Evolutionary conservation across 345 rosid genomes (phyloP).

Genomic region (Triadica sebifera): DNA sequence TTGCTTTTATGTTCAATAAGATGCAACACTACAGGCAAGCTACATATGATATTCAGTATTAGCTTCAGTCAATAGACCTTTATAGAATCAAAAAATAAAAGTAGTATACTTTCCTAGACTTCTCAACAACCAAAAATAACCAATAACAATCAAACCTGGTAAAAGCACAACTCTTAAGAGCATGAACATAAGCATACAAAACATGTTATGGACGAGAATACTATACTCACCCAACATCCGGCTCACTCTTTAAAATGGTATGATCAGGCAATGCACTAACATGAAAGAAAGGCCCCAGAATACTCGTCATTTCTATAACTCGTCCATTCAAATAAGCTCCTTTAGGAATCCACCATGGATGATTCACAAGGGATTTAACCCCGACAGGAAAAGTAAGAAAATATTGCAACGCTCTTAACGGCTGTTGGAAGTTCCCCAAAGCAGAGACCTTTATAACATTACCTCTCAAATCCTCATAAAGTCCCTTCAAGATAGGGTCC

Average conservation of each 20-base stretch:
- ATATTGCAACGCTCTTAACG: constrained; percentile 72
- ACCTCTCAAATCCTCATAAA: constrained; percentile 91
- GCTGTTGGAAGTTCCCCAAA: constrained; percentile 87
- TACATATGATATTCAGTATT: not conserved
- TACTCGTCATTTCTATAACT: constrained; percentile 93
- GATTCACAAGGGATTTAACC: constrained; percentile 77
- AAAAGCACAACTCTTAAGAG: not conserved
- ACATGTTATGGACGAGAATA: not conserved
- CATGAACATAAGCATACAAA: not conserved
- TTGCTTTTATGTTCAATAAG: too few species aligned
- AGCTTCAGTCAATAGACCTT: not conserved
- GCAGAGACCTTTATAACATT: constrained; percentile 70
- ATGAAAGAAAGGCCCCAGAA: constrained; percentile 92
- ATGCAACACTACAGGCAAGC: not conserved
- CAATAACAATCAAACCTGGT: not conserved
- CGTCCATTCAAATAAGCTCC: constrained; percentile 85
- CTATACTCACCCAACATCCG: constrained; percentile 88
- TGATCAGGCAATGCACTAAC: constrained; percentile 92
- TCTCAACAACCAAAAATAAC: not conserved
- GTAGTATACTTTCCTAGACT: not conserved
- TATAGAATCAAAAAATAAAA: not conserved
- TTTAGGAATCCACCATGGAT: constrained; percentile 92
- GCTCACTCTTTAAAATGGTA: constrained; percentile 78
- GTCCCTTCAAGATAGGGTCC: constrained; percentile 69
- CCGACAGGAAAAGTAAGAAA: constrained; percentile 69